Evolutionary conservation across 2,329 filamentous ascomycete species (phyloP), one percentile per base, ranked within the genome.

Genomic region (Microsporum canis): DNA sequence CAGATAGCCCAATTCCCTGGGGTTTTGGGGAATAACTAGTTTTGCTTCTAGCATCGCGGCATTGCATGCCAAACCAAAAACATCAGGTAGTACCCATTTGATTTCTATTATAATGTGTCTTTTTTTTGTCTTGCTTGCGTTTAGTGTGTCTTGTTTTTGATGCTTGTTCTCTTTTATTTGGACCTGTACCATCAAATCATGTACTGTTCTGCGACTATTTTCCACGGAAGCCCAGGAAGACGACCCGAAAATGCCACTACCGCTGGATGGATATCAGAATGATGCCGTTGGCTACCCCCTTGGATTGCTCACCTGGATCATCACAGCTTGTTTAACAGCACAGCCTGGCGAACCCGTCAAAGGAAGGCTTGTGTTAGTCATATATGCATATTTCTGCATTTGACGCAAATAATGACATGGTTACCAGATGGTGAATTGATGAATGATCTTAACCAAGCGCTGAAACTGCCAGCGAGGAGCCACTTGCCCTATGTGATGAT

Each of bases 41-140:
- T 68, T 68, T 67, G 31, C 61, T 67, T 66, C 63, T 67, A 67
- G 66, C 64, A 67, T 43, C 65, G 68, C 68, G 70, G 61, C 62
- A 43, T 34, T 49, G 49, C 57, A 34, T 60, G 39, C n/a, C 49
- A 55, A 47, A 39, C 39, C 17, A 58, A 65, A 61, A 63, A 70
- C 68, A 71, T 70, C 72, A 77, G 75, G 75, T 77, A 77, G 75
- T 70, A 67, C 70, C 73, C 72, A 68, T 69, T 23, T 66, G 69
- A 67, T 65, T 68, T 72, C 71, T 68, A 65, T 65, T 68, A 69
- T 62, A 61, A 58, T 68, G 53, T 47, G 61, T 64, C 59, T 65
- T 65, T 49, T 17, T 31, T 65, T 65, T 63, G 64, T 63, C 64
- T 63, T 65, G 23, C 39, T 53, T 66, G 63, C 62, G 60, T 63